Evolutionary conservation across 2,329 filamentous ascomycete species (phyloP).

Genomic region (Aurifilum marmelostoma): DNA sequence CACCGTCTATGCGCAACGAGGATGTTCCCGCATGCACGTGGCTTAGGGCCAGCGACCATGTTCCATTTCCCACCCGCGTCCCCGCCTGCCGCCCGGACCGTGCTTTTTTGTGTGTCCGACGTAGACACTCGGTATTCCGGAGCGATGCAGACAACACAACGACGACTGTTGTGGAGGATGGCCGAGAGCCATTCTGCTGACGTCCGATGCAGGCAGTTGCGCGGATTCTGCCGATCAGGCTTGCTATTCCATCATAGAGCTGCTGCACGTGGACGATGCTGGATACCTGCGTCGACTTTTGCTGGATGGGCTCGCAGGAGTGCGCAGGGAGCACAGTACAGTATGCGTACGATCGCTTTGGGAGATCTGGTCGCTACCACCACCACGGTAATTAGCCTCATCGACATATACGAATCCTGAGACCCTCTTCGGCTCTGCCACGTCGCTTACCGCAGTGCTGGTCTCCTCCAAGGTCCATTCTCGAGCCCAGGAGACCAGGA

Average conservation of each 20-base stretch:
- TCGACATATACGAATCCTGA: neutral
- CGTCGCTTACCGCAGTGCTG: neutral
- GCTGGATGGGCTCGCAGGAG: no score
- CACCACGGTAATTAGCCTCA: neutral
- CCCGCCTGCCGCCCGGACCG: neutral
- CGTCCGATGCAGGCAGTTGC: neutral
- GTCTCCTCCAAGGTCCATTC: neutral
- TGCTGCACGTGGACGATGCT: neutral
- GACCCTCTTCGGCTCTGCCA: neutral
- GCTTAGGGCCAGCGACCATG: conserved; percentile 3
- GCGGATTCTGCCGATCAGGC: neutral
- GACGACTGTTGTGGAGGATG: neutral
- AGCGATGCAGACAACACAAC: neutral
- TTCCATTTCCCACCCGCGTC: neutral
- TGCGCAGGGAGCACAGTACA: neutral
- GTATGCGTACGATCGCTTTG: neutral
- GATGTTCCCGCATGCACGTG: conserved; percentile 21
- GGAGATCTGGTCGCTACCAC: neutral
- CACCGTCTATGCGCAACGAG: conserved; percentile 15
- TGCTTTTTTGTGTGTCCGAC: neutral
- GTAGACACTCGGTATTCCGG: neutral
- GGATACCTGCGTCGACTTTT: neutral
- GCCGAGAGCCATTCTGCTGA: neutral
- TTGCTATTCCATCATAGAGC: neutral
- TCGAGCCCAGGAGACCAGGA: neutral